Base-by-base conservation (phyloP, 2,329 filamentous ascomycete genomes). In the Mollisiaceae sp. region DNA sequence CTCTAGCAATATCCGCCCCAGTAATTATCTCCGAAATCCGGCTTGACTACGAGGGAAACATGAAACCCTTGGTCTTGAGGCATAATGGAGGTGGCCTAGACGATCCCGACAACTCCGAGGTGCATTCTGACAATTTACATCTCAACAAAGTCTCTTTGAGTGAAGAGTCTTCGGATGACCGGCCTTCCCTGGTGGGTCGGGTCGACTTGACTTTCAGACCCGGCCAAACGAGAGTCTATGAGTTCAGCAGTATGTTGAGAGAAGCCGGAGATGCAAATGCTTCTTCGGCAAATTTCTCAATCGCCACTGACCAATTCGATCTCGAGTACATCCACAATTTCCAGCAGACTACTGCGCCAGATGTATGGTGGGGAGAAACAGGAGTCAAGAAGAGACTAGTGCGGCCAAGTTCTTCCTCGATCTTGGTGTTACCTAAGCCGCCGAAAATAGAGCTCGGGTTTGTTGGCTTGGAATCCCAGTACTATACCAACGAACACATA, bases 401-500 rank as follows among this genome's bases (percentile, higher is more conserved):
- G 35, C 82, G 86, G 9, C 70, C 78, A 12, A 81, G 84, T 56
- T 79, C 85, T 9, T 81, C 85, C 39, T 80, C 81, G 1, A 85
- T 97, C 63, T 89, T 87, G 63, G 88, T 99, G 27, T 83, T 93
- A 62, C 94, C 95, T 1, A 91, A 96, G 70, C 95, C 94, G 35
- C 95, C 95, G 0, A 98, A 97, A 78, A 88, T 99, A 81, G 89
- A 92, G 71, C 86, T 99, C 55, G 84, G 81, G 32, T 79, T 92
- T 11, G 81, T 86, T 1, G 84, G 87, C 47, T 78, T 89, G 8
- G 81, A 84, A 64, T 83, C 87, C 14, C 89, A 93, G 62, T 96
- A 94, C 77, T 98, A 97, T 75, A 91, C 91, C 1, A 91, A 96
- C 72, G 95, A 99, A 79, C 77, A 81, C 0, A 86, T 97, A 35